Evolutionary conservation across 1,284 basidiomycete species (phyloP), one percentile per base, ranked within the genome.

Genomic region (Apiotrichum gracile): DNA sequence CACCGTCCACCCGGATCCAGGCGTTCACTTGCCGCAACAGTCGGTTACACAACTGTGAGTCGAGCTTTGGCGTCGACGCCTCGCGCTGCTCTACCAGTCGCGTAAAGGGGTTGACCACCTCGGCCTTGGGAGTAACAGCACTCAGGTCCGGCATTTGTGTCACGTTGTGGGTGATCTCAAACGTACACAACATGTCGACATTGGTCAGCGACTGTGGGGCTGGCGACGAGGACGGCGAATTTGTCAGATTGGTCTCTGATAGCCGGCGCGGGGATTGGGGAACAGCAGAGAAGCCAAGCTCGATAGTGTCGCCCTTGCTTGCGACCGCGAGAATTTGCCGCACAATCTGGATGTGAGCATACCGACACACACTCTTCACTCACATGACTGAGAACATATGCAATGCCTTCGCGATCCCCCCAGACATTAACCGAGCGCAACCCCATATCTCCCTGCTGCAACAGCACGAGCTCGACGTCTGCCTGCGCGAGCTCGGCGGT

Each of bases 391-490:
- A 94, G 73, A 2, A 84, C 81, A 75, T 87, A 92, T 26, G 83
- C 84, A 57, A 93, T 77, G 1, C 85, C 90, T 61, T 84, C 85
- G 63, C 91, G 89, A 65, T 93, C 88, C 6, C 88, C 91, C 61
- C 80, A 82, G 21, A 93, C 88, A 52, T 83, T 84, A 51, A 91
- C 80, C 66, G 92, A 86, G 75, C 86, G 87, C 77, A 91, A 79
- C 21, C 84, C 85, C 21, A 87, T 83, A 69, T 93, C 90, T 37
- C 85, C 86, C 63, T 93, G 90, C 69, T 93, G 90, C 69, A 86
- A 91, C 9, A 94, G 77, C 9, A 93, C 89, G 55, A 96, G 77
- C 68, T 96, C 91, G 40, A 93, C 85, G 13, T 85, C 87, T 44
- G 79, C 81, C 61, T 89, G 82, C 2, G 88, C 85, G n/a, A 89